A percentile compares a stretch with the other conserved stretches of the same genome.
phyloP scores from a whole-genome alignment of 805 yeast species.

The Candida alai region DNA sequence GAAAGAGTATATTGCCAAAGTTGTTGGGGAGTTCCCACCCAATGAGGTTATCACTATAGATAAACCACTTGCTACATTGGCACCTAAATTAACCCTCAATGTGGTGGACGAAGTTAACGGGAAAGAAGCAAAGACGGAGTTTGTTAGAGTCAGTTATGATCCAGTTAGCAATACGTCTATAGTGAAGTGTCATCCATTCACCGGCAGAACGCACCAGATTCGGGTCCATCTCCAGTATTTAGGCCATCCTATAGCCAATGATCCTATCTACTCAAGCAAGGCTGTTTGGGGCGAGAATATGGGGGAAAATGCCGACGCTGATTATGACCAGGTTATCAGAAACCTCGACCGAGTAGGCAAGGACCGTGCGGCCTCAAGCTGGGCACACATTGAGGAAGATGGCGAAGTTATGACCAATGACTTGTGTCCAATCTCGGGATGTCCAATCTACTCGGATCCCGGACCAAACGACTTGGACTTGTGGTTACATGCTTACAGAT shows the following conservation, averaged over 20 bases:
- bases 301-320: constrained; percentile 59
- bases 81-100: constrained; percentile 71
- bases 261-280: constrained; percentile 77
- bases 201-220: constrained; percentile 95
- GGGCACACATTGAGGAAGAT: constrained; percentile 53
- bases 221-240: constrained; percentile 86
- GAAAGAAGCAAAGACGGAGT: constrained; percentile 72
- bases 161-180: constrained; percentile 52
- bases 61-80: constrained; percentile 63
- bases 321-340: constrained; percentile 43
- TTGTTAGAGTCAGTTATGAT: constrained; percentile 66
- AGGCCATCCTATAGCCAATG: constrained; percentile 44
- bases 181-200: constrained; percentile 79
- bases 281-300: constrained; percentile 74
- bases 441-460: constrained; percentile 80
- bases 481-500: constrained; percentile 88
- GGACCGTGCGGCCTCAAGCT: constrained; percentile 58
- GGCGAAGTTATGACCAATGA: constrained; percentile 68
- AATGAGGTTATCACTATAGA: constrained; percentile 50
- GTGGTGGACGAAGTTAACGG: constrained; percentile 47
- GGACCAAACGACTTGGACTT: constrained; percentile 81
- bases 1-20: constrained; percentile 85
- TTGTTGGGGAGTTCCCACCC: constrained; percentile 77
- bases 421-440: constrained; percentile 61
- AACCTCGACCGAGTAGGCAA: constrained; percentile 69